Percentiles rank a stretch among this genome's conserved stretches.
phyloP scores from a whole-genome alignment of 768 basidiomycete species.

The Chalciporus piperatus region DNA sequence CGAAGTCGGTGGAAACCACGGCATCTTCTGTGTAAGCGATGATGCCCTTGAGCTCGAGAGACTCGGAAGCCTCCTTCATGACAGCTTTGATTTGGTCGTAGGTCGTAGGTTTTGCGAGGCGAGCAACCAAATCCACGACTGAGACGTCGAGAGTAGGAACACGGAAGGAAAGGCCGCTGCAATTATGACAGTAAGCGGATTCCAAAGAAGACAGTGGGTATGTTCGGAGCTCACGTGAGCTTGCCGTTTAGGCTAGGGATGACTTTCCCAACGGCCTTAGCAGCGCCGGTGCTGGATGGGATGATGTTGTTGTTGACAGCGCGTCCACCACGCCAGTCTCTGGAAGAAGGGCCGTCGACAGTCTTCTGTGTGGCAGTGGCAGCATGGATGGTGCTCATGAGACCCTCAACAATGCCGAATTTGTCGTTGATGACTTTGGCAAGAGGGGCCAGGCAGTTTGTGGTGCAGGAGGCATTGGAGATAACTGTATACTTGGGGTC shows the following conservation, averaged over 20 bases:
- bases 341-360: slow-evolving; percentile 90
- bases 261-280: slow-evolving; percentile 98
- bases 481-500: slow-evolving; percentile 88
- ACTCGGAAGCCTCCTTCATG: slow-evolving; percentile 75
- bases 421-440: slow-evolving; percentile 98
- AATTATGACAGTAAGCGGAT: neutral
- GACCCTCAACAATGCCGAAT: slow-evolving; percentile 91
- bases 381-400: slow-evolving; percentile 98
- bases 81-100: slow-evolving; percentile 91
- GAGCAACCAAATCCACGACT: slow-evolving; percentile 95
- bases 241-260: slow-evolving; percentile 96
- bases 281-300: slow-evolving; percentile 97
- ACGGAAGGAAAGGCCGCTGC: slow-evolving; percentile 92
- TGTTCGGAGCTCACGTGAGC: slow-evolving; percentile 68
- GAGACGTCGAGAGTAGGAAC: slow-evolving; percentile 96
- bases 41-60: slow-evolving; percentile 62
- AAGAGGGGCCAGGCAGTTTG: slow-evolving; percentile 97
- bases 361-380: slow-evolving; percentile 96
- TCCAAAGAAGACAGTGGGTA: slow-evolving; percentile 1
- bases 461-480: slow-evolving; percentile 99
- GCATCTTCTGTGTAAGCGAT: slow-evolving; percentile 90
- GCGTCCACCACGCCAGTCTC: slow-evolving; percentile 98
- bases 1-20: slow-evolving; percentile 92
- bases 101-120: slow-evolving; percentile 77
- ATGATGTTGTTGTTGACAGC: slow-evolving; percentile 98